Base-by-base conservation (phyloP, 2,329 filamentous ascomycete genomes). In the Penicillium concentricum region DNA sequence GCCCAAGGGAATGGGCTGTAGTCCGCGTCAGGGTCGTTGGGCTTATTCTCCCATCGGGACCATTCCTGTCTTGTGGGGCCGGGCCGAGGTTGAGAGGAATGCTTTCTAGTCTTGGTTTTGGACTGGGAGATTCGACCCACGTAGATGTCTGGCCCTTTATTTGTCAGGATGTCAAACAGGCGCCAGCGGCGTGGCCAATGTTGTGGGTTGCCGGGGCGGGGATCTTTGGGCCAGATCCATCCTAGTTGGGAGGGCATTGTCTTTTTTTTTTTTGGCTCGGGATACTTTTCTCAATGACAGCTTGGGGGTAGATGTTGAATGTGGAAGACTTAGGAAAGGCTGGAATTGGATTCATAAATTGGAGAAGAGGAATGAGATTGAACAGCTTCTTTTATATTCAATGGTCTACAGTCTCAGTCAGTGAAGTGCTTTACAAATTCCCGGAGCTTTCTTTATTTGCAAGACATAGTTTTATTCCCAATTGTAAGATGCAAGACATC, bases 61-160 rank as follows among this genome's bases (percentile, higher is more conserved):
- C 65, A 66, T 35, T 62, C 37, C 34, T 26, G 12, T 22, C 15
- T 24, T 20, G 24, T 39, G 15, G 34, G 16, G 6, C 38, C 26
- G 1, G 42, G 20, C 24, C 10, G 9, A 22, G 18, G 2, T 46
- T 12, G 12, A 22, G 35, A 8, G 18, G n/a, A 16, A 13, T 20
- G 2, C 5, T 6, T 34, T n/a, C 28, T 20, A 35, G 28, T 9
- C 13, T 49, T 16, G n/a, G 43, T 4, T 44, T 58, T 34, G 13
- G 35, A 15, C 18, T 61, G 24, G 10, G 57, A 50, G 42, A 72
- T 64, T 15, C 49, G 59, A 8, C 68, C 71, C n/a, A 78, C 64
- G 35, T 73, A 78, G 5, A 79, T 74, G 62, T 79, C 77, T 13
- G 77, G 76, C 1, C 76, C 77, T 54, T 69, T 73, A 35, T 71